Percentiles rank a stretch among this genome's conserved stretches.
These are phyloP conservation scores for Prunus mira DNA, from an alignment of 306 rosid genomes.

Conservation along the genomic window DNA sequence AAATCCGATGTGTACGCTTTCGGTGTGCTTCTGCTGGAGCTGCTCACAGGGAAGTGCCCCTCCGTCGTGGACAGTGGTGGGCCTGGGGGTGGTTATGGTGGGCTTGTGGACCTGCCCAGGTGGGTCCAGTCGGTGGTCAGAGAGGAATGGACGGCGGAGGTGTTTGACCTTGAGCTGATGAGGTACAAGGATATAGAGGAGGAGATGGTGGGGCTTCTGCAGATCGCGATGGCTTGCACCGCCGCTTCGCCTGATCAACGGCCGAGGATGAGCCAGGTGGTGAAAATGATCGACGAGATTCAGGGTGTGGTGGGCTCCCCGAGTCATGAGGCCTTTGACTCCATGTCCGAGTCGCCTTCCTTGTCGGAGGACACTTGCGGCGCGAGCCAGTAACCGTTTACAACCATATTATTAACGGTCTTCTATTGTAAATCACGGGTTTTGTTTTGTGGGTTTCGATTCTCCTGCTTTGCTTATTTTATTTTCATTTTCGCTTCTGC, in stretches of 20 bases:
- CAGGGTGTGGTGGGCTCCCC: conserved; percentile 56
- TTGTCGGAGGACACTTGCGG: conserved; percentile 57
- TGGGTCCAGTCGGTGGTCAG: conserved; percentile 94
- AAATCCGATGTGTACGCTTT: conserved; percentile 75
- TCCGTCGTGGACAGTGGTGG: conserved; percentile 47
- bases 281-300: conserved; percentile 74
- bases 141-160: conserved; percentile 96
- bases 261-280: conserved; percentile 78
- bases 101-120: conserved; percentile 56
- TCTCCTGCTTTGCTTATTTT: neutral
- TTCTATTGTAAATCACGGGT: conserved; percentile 32
- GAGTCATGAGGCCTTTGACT: conserved; percentile 46
- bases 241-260: conserved; percentile 60
- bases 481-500: neutral
- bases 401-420: neutral
- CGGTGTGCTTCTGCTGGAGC: conserved; percentile 76
- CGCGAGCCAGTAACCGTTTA: conserved; percentile 32
- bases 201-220: conserved; percentile 85
- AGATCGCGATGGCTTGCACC: conserved; percentile 63
- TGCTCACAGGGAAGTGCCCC: conserved; percentile 85
- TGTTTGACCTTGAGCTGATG: conserved; percentile 88
- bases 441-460: neutral
- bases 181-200: conserved; percentile 86
- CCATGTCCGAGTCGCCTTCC: conserved; percentile 53
- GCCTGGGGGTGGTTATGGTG: conserved; percentile 41